Base-by-base conservation (phyloP, 805 yeast genomes). In the Ogataea salicorniae region DNA sequence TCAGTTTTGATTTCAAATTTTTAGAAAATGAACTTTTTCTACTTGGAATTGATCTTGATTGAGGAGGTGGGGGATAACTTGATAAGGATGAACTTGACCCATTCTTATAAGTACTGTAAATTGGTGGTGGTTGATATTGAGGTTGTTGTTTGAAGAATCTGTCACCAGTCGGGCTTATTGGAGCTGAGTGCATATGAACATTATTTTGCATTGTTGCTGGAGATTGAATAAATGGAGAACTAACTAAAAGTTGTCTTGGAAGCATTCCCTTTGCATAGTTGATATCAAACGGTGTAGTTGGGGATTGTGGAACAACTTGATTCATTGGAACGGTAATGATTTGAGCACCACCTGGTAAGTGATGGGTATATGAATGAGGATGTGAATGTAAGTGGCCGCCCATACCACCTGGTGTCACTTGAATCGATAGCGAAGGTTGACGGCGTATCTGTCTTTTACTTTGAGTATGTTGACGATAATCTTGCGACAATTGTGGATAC, bases 211-310 rank as follows among this genome's bases (percentile, higher is more conserved):
- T 51, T 20, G 44, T 46, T 16, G 62, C 50, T 4, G 73, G 72
- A 37, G 73, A 64, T 46, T 74, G 77, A 9, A 78, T 66, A 56
- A 75, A 82, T 0, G 88, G 88, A 3, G 87, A 81, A 4, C 79
- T 73, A 48, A 79, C 68, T 42, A 83, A 64, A 44, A 83, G 63
- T 55, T 81, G 84, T 16, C 83, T 68, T 1, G 90, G 90, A 17
- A 83, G 65, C 71, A 83, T 72, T 14, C 83, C 75, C 5, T 79
- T 75, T 8, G 84, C 81, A 56, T 81, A 82, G 4, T 75, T 66
- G 47, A 76, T 61, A 58, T 83, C 87, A 55, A 81, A 73, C 1
- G 88, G 87, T 2, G 84, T 74, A 37, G 62, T 70, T 2, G 81
- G 80, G 20, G 60, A 55, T 9, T 59, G 59, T 7, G 47, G 48